Evolutionary conservation across 2,329 filamentous ascomycete species (phyloP).

Genomic region (Thielaviopsis musarum): DNA sequence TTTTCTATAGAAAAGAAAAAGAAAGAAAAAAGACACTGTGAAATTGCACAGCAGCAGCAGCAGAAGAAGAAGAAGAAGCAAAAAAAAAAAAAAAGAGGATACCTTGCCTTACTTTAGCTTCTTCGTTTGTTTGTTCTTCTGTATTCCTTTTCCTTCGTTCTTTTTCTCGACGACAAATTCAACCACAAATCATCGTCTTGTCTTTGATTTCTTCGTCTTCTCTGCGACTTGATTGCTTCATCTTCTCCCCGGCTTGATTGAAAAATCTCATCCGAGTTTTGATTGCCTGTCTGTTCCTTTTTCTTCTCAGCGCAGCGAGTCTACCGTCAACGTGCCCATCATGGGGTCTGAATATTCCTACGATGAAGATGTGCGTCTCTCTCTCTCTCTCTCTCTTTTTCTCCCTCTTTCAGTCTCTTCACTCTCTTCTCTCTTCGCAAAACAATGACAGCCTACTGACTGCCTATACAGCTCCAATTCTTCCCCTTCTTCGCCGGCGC

Average conservation of each 20-base stretch:
- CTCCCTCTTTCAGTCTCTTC: constrained; percentile 11
- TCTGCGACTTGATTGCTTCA: not conserved
- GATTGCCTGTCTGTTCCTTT: not conserved
- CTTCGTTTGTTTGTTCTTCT: not conserved
- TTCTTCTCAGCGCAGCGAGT: constrained; percentile 3
- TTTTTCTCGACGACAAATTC: too few species aligned
- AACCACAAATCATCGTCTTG: too few species aligned
- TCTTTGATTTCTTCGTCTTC: not conserved
- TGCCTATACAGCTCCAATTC: constrained; percentile 66
- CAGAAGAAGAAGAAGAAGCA: not conserved
- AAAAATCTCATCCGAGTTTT: not conserved
- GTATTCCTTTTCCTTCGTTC: not conserved
- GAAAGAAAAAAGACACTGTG: not conserved
- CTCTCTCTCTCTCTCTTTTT: not conserved
- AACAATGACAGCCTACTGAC: not conserved
- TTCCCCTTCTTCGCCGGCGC: constrained; percentile 98
- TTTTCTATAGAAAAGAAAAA: not conserved
- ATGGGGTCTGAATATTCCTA: constrained; percentile 97
- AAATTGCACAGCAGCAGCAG: not conserved
- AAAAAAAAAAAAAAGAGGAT: not conserved
- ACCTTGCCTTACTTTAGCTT: not conserved
- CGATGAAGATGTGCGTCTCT: constrained; percentile 59
- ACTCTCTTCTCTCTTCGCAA: not conserved
- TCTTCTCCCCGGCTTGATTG: not conserved
- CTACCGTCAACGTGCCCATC: constrained; percentile 24